phyloP scores from a whole-genome alignment of 768 basidiomycete species.

The Suillus hirtellus region DNA sequence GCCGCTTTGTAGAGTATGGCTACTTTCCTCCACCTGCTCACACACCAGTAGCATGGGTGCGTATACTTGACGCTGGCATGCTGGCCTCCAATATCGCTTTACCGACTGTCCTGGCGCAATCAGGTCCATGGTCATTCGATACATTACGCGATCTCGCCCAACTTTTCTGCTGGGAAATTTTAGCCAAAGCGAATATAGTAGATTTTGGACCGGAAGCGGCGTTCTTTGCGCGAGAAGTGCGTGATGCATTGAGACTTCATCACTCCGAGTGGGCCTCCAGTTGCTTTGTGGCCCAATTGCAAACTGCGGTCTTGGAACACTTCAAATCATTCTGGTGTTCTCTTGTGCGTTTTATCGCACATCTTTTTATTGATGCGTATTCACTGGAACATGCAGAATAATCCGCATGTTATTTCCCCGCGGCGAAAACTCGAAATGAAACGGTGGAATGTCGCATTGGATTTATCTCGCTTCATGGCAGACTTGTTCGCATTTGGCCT shows the following conservation, averaged over 20 bases:
- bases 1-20: background rate
- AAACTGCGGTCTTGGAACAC: constrained; percentile 24
- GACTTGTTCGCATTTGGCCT: constrained; percentile 28
- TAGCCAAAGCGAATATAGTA: constrained; percentile 13
- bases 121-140: constrained; percentile 4
- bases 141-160: constrained; percentile 28
- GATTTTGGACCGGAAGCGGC: constrained; percentile 16
- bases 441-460: constrained; percentile 23
- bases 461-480: constrained; percentile 29
- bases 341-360: constrained; percentile 20
- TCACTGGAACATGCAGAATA: constrained; percentile 17
- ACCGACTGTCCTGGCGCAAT: background rate
- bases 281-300: constrained; percentile 29
- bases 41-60: constrained; percentile 2
- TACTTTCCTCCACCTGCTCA: background rate
- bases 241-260: constrained; percentile 17
- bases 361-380: background rate
- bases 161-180: constrained; percentile 29
- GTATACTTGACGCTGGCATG: constrained; percentile 2
- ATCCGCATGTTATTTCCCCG: constrained; percentile 16
- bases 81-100: background rate
- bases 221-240: constrained; percentile 26
- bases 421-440: constrained; percentile 17
- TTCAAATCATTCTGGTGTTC: constrained; percentile 28
- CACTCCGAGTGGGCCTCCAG: constrained; percentile 23